Conservation (phyloP, 345 rosid species). For the Euphorbia peplus region DNA sequence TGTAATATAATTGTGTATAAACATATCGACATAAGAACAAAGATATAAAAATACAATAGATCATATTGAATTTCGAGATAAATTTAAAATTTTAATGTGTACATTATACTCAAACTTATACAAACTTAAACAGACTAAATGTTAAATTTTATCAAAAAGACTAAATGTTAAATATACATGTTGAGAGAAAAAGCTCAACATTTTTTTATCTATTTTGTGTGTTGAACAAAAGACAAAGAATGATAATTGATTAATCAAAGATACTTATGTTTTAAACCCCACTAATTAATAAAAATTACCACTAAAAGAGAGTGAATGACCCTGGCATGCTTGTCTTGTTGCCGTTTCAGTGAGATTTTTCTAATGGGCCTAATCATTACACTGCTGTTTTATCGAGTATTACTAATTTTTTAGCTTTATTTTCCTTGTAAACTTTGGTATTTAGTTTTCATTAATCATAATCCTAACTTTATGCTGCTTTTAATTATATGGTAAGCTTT, state of each 20-base stretch:
- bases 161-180: too few relatives aligned
- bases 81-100: too few relatives aligned
- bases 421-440: conserved; percentile 23
- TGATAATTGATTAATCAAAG: neutral
- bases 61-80: too few relatives aligned
- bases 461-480: conserved; percentile 22
- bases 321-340: neutral
- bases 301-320: neutral
- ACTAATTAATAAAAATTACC: neutral
- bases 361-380: conserved; percentile 6
- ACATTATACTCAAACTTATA: too few relatives aligned
- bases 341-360: neutral
- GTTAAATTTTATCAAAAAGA: too few relatives aligned
- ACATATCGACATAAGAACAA: too few relatives aligned
- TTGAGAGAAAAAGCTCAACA: too few relatives aligned
- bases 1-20: too few relatives aligned
- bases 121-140: too few relatives aligned
- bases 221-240: conserved; percentile 7
- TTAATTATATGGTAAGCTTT: conserved; percentile 35
- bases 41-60: too few relatives aligned
- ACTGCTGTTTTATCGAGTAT: conserved; percentile 2
- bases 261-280: neutral
- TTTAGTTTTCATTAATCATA: neutral
- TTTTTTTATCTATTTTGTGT: neutral
- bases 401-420: conserved; percentile 36